Conservation (phyloP, 306 rosid species). For the Fagus sylvatica region DNA sequence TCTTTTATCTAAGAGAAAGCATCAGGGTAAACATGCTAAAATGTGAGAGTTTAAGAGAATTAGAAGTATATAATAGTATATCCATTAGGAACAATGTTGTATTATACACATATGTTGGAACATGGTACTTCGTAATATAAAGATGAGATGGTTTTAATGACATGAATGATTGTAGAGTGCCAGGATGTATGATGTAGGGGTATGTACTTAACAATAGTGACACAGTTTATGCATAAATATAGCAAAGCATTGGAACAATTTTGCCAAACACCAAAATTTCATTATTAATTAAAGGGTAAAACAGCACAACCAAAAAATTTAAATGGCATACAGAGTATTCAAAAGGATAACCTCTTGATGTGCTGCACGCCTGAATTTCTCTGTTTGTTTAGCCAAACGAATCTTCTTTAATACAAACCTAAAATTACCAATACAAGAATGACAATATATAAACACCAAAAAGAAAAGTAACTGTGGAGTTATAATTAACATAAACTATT, state of each 20-base stretch:
- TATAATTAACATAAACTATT: neutral
- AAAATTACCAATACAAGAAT: conserved; percentile 10
- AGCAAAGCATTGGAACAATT: neutral
- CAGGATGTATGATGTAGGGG: too few species aligned
- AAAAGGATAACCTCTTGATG: conserved; percentile 69
- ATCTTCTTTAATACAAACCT: conserved; percentile 91
- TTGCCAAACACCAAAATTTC: neutral
- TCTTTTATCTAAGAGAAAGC: too few species aligned
- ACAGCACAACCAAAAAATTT: neutral
- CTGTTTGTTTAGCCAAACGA: conserved; percentile 73
- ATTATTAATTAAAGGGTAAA: neutral
- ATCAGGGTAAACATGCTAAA: too few species aligned
- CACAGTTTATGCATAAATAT: too few species aligned
- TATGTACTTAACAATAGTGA: too few species aligned
- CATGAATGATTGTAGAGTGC: too few species aligned
- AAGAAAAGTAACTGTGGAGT: neutral
- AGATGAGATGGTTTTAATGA: too few species aligned
- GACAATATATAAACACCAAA: conserved; percentile 26
- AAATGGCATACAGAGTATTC: neutral
- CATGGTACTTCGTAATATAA: too few species aligned
- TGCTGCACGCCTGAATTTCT: conserved; percentile 76
- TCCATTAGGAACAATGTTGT: too few species aligned
- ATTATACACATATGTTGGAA: too few species aligned
- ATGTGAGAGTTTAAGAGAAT: too few species aligned
- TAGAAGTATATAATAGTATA: too few species aligned